Evolutionary conservation across 768 basidiomycete species (phyloP).

Genomic region (Pilatotrama ljubarskyi): DNA sequence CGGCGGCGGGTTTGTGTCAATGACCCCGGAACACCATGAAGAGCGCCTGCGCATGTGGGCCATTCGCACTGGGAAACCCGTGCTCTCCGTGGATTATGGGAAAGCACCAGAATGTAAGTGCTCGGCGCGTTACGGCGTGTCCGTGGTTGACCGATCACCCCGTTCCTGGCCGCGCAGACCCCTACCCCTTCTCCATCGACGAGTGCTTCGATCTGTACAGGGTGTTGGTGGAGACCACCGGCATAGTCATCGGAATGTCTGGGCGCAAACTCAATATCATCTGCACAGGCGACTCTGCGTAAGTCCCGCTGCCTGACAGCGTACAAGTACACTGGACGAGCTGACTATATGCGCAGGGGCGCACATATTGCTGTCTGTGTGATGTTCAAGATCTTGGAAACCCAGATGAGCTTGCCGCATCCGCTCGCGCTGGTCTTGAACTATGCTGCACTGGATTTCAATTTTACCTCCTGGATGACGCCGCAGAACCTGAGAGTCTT

Average conservation of each 20-base stretch:
- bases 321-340: conserved; percentile 4
- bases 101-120: conserved; percentile 92
- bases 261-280: conserved; percentile 78
- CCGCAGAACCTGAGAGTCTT: conserved; percentile 80
- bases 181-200: conserved; percentile 95
- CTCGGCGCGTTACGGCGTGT: background rate
- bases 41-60: conserved; percentile 91
- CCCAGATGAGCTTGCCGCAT: conserved; percentile 54
- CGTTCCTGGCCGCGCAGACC: conserved; percentile 54
- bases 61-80: conserved; percentile 68
- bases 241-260: conserved; percentile 82
- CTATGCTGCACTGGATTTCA: conserved; percentile 95
- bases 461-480: conserved; percentile 98
- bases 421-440: conserved; percentile 85
- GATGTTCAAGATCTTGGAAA: conserved; percentile 82
- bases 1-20: conserved; percentile 95
- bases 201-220: conserved; percentile 92
- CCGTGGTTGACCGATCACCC: conserved; percentile 10
- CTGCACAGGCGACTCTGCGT: conserved; percentile 97
- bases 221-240: conserved; percentile 77
- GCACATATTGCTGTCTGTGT: conserved; percentile 85
- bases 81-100: conserved; percentile 89
- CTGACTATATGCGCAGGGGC: conserved; percentile 53
- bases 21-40: conserved; percentile 96
- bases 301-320: conserved; percentile 38